These are phyloP conservation scores for Tulasnella sp. DNA, from an alignment of 768 basidiomycete genomes.

Conservation along the genomic window DNA sequence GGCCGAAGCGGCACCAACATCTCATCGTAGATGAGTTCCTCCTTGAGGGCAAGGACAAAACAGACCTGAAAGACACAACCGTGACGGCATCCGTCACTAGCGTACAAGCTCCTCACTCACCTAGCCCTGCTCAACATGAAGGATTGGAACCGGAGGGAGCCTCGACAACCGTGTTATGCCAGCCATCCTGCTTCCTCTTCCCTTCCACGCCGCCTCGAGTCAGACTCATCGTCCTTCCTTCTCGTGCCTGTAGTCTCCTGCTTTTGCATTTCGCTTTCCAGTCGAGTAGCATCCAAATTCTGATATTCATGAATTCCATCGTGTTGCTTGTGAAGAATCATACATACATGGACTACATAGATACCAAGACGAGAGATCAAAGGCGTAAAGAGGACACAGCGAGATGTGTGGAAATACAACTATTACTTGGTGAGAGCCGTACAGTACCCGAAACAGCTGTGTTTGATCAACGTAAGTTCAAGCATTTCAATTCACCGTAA, in stretches of 20 bases:
- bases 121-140: background rate
- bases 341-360: conserved; percentile 8
- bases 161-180: background rate
- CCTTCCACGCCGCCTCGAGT: background rate
- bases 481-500: background rate
- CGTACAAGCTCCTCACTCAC: conserved; percentile 1
- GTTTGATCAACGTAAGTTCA: background rate
- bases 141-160: background rate
- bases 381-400: no score
- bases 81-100: background rate
- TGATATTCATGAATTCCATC: conserved; percentile 2
- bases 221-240: background rate
- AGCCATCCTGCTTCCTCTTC: background rate
- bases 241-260: background rate
- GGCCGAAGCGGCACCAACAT: background rate
- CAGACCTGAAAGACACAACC: background rate
- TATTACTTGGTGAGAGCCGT: background rate
- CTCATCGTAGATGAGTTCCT: conserved; percentile 19
- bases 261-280: background rate
- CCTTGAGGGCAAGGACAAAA: background rate
- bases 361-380: background rate
- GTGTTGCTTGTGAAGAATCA: background rate
- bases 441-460: background rate
- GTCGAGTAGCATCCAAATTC: background rate
- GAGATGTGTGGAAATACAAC: background rate